Evolutionary conservation across 2,329 filamentous ascomycete genomes (phyloP), one percentile per base, ranked within the genome.

Genomic region (Alternaria gansuensis): DNA sequence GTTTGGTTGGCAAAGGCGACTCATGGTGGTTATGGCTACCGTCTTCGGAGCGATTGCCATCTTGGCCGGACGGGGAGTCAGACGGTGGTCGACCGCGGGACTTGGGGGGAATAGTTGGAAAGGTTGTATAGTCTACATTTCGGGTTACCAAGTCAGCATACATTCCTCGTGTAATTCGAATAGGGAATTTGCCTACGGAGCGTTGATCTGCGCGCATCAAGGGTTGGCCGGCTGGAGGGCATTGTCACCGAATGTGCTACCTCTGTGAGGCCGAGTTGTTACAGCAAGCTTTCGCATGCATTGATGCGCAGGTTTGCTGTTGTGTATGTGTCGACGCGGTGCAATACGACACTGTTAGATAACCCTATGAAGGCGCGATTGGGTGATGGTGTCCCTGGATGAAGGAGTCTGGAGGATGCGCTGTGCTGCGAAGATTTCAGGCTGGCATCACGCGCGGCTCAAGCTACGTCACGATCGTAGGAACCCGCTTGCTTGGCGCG

Each of bases 1-100:
- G 95, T 66, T 84, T 87, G 65, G 87, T 87, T 0, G 95, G 95
- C 17, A 99, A 80, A 0, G 94, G 93, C 2, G 92, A 91, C 65
- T 87, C 84, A 64, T 84, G 79, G 62, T 81, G 73, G 52, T 63
- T 71, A 26, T 72, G 72, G 51, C 75, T 48, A 31, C 44, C 73
- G 28, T 72, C 73, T 26, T 75, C 73, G 49, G 77, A 76, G 63
- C 69, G 66, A 60, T 67, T 70, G 52, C 69, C 65, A 63, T 69
- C 71, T 56, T 64, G 66, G 26, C 60, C 61, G 2, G 69, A 55
- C 2, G 73, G 68, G 26, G 72, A 71, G 5, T 69, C 65, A 28
- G 78, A 69, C 64, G 80, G 79, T 14, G 82, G 82, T 14, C 82
- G 82, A 54, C 87, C 86, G 2, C 88, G 86, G 2, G 86, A 86